Percentiles rank a stretch among this genome's conserved stretches.
Conservation (phyloP, 257 asterid genomes). For the Solanum chiquidenum region DNA sequence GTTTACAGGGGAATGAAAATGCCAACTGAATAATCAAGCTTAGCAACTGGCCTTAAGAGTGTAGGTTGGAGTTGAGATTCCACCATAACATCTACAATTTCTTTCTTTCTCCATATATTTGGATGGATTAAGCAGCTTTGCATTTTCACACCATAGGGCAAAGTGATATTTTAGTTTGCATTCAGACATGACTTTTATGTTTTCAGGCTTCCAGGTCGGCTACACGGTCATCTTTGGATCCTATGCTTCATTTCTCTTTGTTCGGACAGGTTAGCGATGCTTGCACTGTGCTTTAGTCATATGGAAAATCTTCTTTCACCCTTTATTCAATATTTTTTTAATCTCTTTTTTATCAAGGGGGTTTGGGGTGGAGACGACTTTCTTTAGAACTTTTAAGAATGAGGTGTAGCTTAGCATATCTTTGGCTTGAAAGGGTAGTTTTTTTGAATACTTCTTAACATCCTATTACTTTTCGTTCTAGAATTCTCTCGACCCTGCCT, state of each 20-base stretch:
- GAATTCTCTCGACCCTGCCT: background rate
- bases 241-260: conserved; percentile 77
- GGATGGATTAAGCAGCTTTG: background rate
- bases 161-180: background rate
- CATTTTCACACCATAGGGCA: background rate
- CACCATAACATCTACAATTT: background rate
- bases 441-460: background rate
- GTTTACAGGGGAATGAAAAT: background rate
- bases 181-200: background rate
- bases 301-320: background rate
- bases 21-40: background rate
- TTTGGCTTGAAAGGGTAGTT: background rate
- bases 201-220: conserved; percentile 85
- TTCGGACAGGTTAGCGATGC: conserved; percentile 70
- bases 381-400: background rate
- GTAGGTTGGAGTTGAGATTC: background rate
- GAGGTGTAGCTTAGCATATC: background rate
- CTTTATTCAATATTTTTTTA: background rate
- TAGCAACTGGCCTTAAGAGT: background rate
- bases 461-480: background rate
- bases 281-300: background rate
- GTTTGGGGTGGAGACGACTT: background rate
- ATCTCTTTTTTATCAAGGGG: background rate
- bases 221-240: conserved; percentile 91
- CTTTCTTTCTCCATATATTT: background rate